phyloP scores from a whole-genome alignment of 371 early-diverging fungal genomes.

The Apophysomyces variabilis region DNA sequence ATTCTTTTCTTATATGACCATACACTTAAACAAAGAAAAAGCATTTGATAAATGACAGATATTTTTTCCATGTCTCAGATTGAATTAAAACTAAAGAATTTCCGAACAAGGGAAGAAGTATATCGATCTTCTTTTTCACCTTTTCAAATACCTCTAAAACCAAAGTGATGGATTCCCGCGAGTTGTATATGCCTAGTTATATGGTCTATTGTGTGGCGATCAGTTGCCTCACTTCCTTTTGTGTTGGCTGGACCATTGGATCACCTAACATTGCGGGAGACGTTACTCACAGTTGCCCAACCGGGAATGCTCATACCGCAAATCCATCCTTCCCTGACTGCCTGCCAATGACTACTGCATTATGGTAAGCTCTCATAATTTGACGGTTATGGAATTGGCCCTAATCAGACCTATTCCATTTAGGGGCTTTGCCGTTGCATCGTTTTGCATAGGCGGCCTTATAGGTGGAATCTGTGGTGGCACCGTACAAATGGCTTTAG shows the following conservation, averaged over 20 bases:
- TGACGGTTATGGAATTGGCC: background rate
- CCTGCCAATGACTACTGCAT: conserved; percentile 28
- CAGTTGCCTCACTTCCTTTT: conserved; percentile 39
- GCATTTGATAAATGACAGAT: background rate
- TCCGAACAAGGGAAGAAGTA: conserved; percentile 8
- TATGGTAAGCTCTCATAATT: conserved; percentile 19
- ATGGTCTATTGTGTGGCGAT: conserved; percentile 48
- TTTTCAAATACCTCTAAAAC: conserved; percentile 2
- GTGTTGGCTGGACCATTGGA: conserved; percentile 50
- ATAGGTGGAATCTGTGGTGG: conserved; percentile 71
- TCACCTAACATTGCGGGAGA: conserved; percentile 48
- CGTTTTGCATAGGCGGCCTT: conserved; percentile 76
- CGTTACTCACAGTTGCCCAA: conserved; percentile 31
- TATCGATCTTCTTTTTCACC: background rate
- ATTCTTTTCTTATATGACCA: background rate
- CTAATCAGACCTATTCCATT: conserved; percentile 10
- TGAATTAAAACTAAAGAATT: conserved; percentile 3
- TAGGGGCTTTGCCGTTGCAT: conserved; percentile 71
- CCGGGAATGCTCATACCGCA: conserved; percentile 22
- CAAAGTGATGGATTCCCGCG: conserved; percentile 43
- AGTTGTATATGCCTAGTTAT: conserved; percentile 36
- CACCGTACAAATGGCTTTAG: conserved; percentile 56
- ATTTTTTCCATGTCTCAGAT: conserved; percentile 8
- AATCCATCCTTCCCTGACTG: conserved; percentile 33
- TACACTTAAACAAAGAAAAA: background rate